These are phyloP conservation scores for Collybiopsis luxurians DNA, from an alignment of 768 basidiomycete genomes.

Conservation along the genomic window DNA sequence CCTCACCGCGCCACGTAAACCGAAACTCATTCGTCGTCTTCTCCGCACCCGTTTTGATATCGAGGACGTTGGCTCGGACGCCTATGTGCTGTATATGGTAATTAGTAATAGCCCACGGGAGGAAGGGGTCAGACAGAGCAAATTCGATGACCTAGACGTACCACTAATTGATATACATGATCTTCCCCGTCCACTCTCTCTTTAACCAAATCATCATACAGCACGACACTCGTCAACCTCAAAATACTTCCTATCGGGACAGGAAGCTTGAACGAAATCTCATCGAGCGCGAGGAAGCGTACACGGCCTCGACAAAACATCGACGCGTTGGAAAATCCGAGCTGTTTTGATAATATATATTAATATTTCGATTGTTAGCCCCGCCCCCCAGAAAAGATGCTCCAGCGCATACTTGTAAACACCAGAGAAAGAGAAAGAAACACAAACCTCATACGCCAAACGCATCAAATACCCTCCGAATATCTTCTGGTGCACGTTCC, in stretches of 20 bases:
- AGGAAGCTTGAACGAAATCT: conserved; percentile 74
- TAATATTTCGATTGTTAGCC: no score
- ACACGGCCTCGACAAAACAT: conserved; percentile 67
- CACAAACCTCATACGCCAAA: conserved; percentile 63
- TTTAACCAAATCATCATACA: conserved; percentile 19
- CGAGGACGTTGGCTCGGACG: conserved; percentile 70
- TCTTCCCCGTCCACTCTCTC: not conserved
- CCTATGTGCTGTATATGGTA: conserved; percentile 53
- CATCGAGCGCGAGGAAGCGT: conserved; percentile 74
- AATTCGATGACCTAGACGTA: not conserved
- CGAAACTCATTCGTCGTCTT: conserved; percentile 74
- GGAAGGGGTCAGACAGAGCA: conserved; percentile 8
- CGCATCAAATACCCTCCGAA: conserved; percentile 70
- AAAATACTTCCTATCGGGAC: conserved; percentile 86
- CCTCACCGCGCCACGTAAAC: conserved; percentile 64
- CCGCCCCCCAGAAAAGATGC: no score
- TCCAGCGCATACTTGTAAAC: no score
- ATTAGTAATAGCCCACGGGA: not conserved
- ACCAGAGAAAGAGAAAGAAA: not conserved
- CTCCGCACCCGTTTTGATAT: conserved; percentile 61
- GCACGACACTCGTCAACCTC: conserved; percentile 65
- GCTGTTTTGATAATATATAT: conserved; percentile 32
- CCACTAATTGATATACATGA: conserved; percentile 1
- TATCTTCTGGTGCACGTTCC: conserved; percentile 82
- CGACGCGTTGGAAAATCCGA: conserved; percentile 70